Percentiles rank a stretch among this genome's conserved stretches.
phyloP scores from a whole-genome alignment of 23 red algal genomes.

The Gracilaria domingensis region DNA sequence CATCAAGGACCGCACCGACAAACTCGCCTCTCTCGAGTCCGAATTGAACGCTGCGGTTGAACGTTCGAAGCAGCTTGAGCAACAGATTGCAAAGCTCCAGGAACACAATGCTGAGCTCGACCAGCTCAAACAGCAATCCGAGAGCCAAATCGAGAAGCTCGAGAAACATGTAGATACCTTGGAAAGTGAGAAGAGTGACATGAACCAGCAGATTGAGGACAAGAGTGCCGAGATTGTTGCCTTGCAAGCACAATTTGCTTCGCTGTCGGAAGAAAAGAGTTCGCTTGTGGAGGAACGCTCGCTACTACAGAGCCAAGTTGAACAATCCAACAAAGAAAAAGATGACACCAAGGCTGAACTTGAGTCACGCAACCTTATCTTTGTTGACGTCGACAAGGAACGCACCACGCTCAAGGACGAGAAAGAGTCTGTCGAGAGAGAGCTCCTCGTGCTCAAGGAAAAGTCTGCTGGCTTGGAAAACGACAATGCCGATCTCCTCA shows the following conservation, averaged over 20 bases:
- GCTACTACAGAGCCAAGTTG: slow-evolving; percentile 3
- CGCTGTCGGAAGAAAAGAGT: not conserved
- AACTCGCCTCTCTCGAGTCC: slow-evolving; percentile 5
- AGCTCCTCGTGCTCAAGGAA: not conserved
- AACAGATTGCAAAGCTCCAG: slow-evolving; percentile 27
- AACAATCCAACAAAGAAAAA: slow-evolving; percentile 17
- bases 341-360: slow-evolving; percentile 52
- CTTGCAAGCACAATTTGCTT: not conserved
- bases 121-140: not conserved
- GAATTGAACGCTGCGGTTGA: slow-evolving; percentile 4
- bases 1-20: slow-evolving; percentile 1
- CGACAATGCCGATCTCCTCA: slow-evolving; percentile 4
- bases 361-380: slow-evolving; percentile 32
- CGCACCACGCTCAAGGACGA: slow-evolving; percentile 32
- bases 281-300: slow-evolving; percentile 1
- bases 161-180: slow-evolving; percentile 23
- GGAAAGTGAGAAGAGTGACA: slow-evolving; percentile 10
- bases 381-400: slow-evolving; percentile 37
- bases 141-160: not conserved
- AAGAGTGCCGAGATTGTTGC: not conserved
- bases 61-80: slow-evolving; percentile 10
- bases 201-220: slow-evolving; percentile 17
- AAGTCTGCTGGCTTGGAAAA: slow-evolving; percentile 1
- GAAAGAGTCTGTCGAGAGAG: slow-evolving; percentile 30
- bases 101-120: not conserved